Conservation (phyloP, 345 rosid species). For the Carallia pectinifolia region DNA sequence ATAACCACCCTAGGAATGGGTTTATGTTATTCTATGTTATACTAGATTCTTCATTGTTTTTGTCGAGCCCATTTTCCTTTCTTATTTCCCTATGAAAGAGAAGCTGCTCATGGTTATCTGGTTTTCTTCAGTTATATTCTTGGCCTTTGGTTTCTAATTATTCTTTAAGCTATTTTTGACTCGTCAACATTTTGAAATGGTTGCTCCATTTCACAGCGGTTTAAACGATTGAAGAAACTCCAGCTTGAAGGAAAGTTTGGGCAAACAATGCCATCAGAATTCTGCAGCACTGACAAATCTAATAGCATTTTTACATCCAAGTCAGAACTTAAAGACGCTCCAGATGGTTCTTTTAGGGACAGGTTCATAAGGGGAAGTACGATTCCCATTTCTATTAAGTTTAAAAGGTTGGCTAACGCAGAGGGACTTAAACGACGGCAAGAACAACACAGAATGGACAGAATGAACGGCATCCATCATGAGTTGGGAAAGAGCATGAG, state of each 20-base stretch:
- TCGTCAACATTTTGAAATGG: not conserved
- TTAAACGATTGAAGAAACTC: slow-evolving; percentile 59
- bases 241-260: slow-evolving; percentile 41
- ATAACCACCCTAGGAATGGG: not conserved
- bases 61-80: too few species aligned
- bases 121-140: not conserved
- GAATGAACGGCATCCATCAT: slow-evolving; percentile 16
- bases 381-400: slow-evolving; percentile 48
- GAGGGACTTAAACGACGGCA: slow-evolving; percentile 32
- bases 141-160: not conserved
- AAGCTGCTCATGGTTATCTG: not conserved
- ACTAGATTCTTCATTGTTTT: too few species aligned
- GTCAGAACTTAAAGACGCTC: slow-evolving; percentile 31
- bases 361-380: slow-evolving; percentile 34
- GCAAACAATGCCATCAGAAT: slow-evolving; percentile 27
- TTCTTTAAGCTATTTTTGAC: not conserved
- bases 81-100: not conserved
- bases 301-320: slow-evolving; percentile 9
- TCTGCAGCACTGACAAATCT: slow-evolving; percentile 30
- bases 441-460: slow-evolving; percentile 34
- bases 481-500: slow-evolving; percentile 36
- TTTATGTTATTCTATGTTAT: too few species aligned
- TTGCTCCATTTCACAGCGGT: slow-evolving; percentile 36
- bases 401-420: slow-evolving; percentile 38
- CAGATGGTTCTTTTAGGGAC: slow-evolving; percentile 30